Percentiles rank a stretch among this genome's conserved stretches.
phyloP scores from a whole-genome alignment of 2,329 filamentous ascomycete genomes.

The Paramyrothecium sp. region DNA sequence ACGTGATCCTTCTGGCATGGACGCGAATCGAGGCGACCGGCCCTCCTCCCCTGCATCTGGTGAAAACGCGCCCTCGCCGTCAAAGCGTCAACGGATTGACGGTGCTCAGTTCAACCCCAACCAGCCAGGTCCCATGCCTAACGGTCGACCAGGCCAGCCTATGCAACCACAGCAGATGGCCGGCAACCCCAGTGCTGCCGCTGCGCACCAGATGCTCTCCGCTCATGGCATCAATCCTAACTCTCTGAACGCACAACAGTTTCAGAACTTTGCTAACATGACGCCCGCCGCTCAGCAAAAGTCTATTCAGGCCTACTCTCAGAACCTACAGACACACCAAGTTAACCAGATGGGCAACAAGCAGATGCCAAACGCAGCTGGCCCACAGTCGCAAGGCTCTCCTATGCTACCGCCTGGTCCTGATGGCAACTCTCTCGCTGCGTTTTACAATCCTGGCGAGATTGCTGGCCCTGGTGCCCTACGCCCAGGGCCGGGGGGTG shows the following conservation, averaged over 20 bases:
- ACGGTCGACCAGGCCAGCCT: constrained; percentile 67
- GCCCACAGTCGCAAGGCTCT: constrained; percentile 75
- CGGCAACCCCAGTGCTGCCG: constrained; percentile 44
- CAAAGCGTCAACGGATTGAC: constrained; percentile 81
- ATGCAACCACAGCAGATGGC: constrained; percentile 72
- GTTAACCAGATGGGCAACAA: constrained; percentile 78
- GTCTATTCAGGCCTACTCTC: constrained; percentile 83
- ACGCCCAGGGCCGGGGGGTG: constrained; percentile 49
- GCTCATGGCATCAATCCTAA: constrained; percentile 73
- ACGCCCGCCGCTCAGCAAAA: constrained; percentile 69
- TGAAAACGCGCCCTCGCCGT: constrained; percentile 89
- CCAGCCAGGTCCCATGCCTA: constrained; percentile 63
- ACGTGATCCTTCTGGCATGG: constrained; percentile 82
- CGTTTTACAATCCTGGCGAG: constrained; percentile 63
- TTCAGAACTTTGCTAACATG: constrained; percentile 60
- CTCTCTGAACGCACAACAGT: constrained; percentile 72
- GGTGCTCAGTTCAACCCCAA: constrained; percentile 70
- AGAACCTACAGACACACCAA: constrained; percentile 80
- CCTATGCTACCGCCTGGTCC: constrained; percentile 77
- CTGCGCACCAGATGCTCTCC: constrained; percentile 60
- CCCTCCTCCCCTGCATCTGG: constrained; percentile 78
- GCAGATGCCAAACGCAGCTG: constrained; percentile 70
- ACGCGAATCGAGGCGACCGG: constrained; percentile 71
- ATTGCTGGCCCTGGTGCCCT: constrained; percentile 58
- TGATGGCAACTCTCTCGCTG: constrained; percentile 56